Percentiles rank a stretch among this genome's conserved stretches.
phyloP scores from a whole-genome alignment of 345 rosid species.

The Syzygium aromaticum region DNA sequence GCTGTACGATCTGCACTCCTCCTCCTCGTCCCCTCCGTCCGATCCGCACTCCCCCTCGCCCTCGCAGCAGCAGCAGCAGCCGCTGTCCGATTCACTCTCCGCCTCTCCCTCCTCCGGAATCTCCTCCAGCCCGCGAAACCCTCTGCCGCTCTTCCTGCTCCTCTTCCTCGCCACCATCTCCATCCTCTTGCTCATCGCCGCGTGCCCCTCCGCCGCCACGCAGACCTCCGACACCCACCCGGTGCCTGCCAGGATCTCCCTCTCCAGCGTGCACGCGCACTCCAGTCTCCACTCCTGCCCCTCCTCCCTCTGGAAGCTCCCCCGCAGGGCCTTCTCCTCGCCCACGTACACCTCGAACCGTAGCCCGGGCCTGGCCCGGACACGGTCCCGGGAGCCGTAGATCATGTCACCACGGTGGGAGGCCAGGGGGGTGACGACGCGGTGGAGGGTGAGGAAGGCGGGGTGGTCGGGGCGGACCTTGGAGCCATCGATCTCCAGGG shows the following conservation, averaged over 20 bases:
- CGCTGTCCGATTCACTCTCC: neutral
- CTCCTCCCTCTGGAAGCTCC: constrained; percentile 42
- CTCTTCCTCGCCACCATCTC: constrained; percentile 23
- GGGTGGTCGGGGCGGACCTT: constrained; percentile 45
- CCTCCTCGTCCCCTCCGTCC: constrained; percentile 19
- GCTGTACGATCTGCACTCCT: constrained; percentile 4
- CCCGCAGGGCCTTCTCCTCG: constrained; percentile 56
- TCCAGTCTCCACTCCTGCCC: constrained; percentile 45
- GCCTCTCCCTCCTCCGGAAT: constrained; percentile 68
- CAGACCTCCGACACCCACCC: constrained; percentile 33
- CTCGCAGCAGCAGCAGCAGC: neutral
- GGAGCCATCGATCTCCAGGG: constrained; percentile 48
- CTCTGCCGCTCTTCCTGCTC: constrained; percentile 9
- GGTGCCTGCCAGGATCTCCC: neutral
- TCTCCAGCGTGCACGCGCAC: constrained; percentile 44
- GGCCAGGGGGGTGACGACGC: constrained; percentile 24
- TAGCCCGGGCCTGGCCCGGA: constrained; percentile 45
- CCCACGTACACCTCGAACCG: constrained; percentile 61
- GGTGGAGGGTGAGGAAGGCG: constrained; percentile 59
- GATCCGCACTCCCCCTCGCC: constrained; percentile 13
- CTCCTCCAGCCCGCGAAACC: constrained; percentile 41
- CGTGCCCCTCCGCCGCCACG: constrained; percentile 55
- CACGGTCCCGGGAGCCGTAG: constrained; percentile 57
- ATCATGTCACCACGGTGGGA: constrained; percentile 18
- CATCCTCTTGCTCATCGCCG: constrained; percentile 36